Evolutionary conservation across 495 filamentous ascomycete genomes (phyloP).

Genomic region (Lasiosphaeris hirsuta): DNA sequence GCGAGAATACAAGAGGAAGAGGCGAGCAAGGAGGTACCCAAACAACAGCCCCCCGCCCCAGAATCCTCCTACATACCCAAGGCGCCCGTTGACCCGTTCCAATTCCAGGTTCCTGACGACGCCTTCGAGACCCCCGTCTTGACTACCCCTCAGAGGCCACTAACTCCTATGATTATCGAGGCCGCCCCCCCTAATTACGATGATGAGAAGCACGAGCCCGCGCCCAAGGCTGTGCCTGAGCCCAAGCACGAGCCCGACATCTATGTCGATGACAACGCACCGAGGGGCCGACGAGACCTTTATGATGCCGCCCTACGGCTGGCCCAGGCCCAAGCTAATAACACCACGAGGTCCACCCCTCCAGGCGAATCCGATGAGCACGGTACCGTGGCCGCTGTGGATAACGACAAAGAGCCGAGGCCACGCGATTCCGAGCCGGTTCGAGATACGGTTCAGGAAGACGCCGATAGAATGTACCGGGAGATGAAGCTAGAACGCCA

Average conservation of each 20-base stretch:
- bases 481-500: constrained; percentile 45
- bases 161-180: constrained; percentile 38
- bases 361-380: constrained; percentile 35
- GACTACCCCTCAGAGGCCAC: constrained; percentile 31
- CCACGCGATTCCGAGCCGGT: constrained; percentile 28
- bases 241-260: constrained; percentile 9
- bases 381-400: constrained; percentile 35
- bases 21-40: constrained; percentile 15
- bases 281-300: constrained; percentile 39
- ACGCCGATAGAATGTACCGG: constrained; percentile 50
- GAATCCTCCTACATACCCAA: constrained; percentile 12
- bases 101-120: constrained; percentile 48
- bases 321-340: constrained; percentile 31
- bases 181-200: constrained; percentile 44
- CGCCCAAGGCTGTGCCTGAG: not conserved
- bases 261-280: constrained; percentile 20
- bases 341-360: constrained; percentile 36
- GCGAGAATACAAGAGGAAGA: not conserved
- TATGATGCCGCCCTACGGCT: constrained; percentile 39
- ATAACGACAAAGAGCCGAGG: constrained; percentile 22
- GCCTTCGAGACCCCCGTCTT: constrained; percentile 42
- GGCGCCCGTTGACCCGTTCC: constrained; percentile 45
- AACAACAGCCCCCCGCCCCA: not conserved
- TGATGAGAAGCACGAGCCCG: constrained; percentile 20
- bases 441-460: constrained; percentile 44